Evolutionary conservation across 164 flowering plant species (phyloP).

Genomic region (Vitis rupestris): DNA sequence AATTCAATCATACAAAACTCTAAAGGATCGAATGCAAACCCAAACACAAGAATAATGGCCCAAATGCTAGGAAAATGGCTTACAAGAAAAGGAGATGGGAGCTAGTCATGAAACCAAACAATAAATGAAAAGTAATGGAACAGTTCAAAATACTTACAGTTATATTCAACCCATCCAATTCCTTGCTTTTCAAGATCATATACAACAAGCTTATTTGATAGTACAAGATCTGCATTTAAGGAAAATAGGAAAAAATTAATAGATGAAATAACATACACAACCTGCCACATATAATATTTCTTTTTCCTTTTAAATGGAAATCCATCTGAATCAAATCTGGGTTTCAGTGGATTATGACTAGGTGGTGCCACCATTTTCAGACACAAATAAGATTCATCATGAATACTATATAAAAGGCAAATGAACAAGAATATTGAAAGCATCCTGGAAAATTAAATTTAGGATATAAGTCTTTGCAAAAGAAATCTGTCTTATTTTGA

Average conservation of each 20-base stretch:
- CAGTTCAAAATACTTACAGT: slow-evolving; percentile 55
- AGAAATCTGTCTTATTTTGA: no score
- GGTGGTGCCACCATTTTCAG: no score
- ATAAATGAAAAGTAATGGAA: background rate
- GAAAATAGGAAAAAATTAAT: background rate
- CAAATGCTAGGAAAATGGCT: background rate
- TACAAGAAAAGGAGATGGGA: background rate
- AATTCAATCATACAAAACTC: no score
- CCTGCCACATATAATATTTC: background rate
- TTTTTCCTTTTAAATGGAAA: background rate
- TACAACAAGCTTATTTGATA: slow-evolving; percentile 63
- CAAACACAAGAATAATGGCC: no score
- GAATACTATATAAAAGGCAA: background rate
- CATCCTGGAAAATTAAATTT: no score
- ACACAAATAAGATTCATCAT: background rate
- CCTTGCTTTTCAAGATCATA: slow-evolving; percentile 78
- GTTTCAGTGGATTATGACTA: no score
- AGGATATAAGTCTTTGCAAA: no score
- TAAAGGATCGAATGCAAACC: no score
- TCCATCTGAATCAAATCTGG: background rate
- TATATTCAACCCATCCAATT: slow-evolving; percentile 85
- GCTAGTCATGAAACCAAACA: background rate
- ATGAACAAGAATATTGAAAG: no score
- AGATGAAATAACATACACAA: background rate
- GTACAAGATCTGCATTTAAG: slow-evolving; percentile 51